Evolutionary conservation across 495 filamentous ascomycete genomes (phyloP).

Genomic region (Acidiella bohemica): DNA sequence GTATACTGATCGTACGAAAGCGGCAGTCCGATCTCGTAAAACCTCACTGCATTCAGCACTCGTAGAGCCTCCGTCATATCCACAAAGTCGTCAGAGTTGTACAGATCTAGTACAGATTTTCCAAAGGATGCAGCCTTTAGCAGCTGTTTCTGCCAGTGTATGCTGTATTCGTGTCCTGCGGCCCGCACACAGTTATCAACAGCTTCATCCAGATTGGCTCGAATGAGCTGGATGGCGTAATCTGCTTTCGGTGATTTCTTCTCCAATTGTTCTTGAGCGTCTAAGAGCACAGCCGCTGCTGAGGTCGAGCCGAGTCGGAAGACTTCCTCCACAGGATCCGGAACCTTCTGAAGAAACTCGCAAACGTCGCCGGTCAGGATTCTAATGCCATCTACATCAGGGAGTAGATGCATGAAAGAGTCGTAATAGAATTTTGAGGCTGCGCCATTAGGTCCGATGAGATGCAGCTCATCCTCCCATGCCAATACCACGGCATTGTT

Average conservation of each 20-base stretch:
- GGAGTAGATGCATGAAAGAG: slow-evolving; percentile 72
- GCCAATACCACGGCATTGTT: slow-evolving; percentile 88
- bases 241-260: slow-evolving; percentile 93
- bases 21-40: slow-evolving; percentile 79
- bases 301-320: slow-evolving; percentile 78
- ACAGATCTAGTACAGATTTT: slow-evolving; percentile 90
- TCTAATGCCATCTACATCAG: slow-evolving; percentile 78
- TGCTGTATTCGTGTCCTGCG: slow-evolving; percentile 78
- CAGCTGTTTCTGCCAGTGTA: slow-evolving; percentile 87
- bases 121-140: slow-evolving; percentile 92
- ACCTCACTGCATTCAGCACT: slow-evolving; percentile 81
- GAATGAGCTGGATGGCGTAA: slow-evolving; percentile 90
- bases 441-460: slow-evolving; percentile 73
- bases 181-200: slow-evolving; percentile 86
- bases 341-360: slow-evolving; percentile 89
- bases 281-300: slow-evolving; percentile 76
- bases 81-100: slow-evolving; percentile 95
- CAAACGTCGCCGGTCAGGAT: slow-evolving; percentile 82
- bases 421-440: slow-evolving; percentile 75
- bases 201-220: slow-evolving; percentile 71
- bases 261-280: slow-evolving; percentile 83
- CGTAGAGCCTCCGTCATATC: slow-evolving; percentile 93
- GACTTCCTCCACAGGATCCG: slow-evolving; percentile 74
- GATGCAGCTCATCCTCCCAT: slow-evolving; percentile 97
- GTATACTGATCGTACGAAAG: slow-evolving; percentile 86